Evolutionary conservation across 441 rosid species (phyloP).

Genomic region (Jatropha multifida): DNA sequence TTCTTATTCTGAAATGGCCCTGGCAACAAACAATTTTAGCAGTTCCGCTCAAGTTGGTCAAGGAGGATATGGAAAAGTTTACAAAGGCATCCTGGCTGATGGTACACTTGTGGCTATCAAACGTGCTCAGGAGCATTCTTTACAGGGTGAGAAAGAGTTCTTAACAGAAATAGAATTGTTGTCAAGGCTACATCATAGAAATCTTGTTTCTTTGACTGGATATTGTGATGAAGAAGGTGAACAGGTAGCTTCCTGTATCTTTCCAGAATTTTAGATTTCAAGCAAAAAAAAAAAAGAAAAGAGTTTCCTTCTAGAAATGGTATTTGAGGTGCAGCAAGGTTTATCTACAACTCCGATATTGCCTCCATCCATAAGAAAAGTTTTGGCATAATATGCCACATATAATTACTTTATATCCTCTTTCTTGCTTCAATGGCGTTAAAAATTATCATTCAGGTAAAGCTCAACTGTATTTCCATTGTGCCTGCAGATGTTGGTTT

Average conservation of each 20-base stretch:
- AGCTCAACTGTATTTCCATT: constrained; percentile 8
- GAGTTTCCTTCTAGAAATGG: neutral
- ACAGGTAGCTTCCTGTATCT: constrained; percentile 52
- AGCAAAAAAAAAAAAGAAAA: neutral
- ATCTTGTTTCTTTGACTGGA: constrained; percentile 89
- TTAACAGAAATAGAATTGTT: constrained; percentile 81
- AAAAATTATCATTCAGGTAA: constrained; percentile 9
- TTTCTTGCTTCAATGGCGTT: constrained; percentile 1
- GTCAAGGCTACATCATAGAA: constrained; percentile 92
- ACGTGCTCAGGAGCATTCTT: constrained; percentile 88
- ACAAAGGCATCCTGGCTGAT: constrained; percentile 65
- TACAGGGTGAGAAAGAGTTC: constrained; percentile 95
- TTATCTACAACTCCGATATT: neutral
- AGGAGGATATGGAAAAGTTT: constrained; percentile 97
- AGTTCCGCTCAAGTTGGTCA: constrained; percentile 77
- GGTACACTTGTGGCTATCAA: constrained; percentile 81
- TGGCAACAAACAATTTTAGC: constrained; percentile 70
- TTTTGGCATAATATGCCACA: neutral
- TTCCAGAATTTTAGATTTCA: neutral
- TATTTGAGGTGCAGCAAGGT: neutral
- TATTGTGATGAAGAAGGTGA: constrained; percentile 93
- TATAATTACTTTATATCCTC: neutral
- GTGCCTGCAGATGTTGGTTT: constrained; percentile 79
- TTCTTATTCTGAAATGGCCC: constrained; percentile 67
- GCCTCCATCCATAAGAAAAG: neutral